Evolutionary conservation across 2,329 filamentous ascomycete genomes (phyloP).

Genomic region (Gnomoniopsis sp.): DNA sequence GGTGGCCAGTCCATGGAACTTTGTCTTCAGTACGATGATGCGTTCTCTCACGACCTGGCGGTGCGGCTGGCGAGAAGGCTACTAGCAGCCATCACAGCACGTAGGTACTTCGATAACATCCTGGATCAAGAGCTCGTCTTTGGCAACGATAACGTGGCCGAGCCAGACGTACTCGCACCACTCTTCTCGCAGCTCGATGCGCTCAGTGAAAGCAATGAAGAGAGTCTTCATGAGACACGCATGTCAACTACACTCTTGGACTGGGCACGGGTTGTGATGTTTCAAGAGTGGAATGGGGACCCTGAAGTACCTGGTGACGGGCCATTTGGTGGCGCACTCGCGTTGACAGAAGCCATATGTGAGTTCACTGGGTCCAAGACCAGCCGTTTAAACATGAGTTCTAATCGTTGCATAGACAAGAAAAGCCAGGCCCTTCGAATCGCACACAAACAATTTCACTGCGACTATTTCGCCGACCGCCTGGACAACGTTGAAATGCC

Average conservation of each 20-base stretch:
- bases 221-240: constrained; percentile 53
- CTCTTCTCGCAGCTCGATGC: constrained; percentile 53
- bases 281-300: constrained; percentile 78
- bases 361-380: constrained; percentile 33
- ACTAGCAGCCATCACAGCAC: constrained; percentile 53
- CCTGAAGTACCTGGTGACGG: constrained; percentile 67
- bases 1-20: constrained; percentile 45
- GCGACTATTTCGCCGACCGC: constrained; percentile 71
- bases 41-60: constrained; percentile 59
- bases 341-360: constrained; percentile 71
- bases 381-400: not conserved
- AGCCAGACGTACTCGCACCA: constrained; percentile 43
- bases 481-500: constrained; percentile 75
- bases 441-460: constrained; percentile 66
- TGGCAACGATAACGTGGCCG: constrained; percentile 27
- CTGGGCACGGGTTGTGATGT: constrained; percentile 70
- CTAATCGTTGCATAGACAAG: constrained; percentile 45
- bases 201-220: constrained; percentile 44
- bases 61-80: constrained; percentile 56
- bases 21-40: constrained; percentile 60
- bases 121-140: constrained; percentile 32
- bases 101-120: constrained; percentile 48
- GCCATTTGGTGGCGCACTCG: constrained; percentile 72
- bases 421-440: constrained; percentile 63
- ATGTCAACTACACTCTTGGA: constrained; percentile 60